A percentile compares a stretch with the other conserved stretches of the same genome.
phyloP scores from a whole-genome alignment of 805 yeast species.

The Candida tallmaniae region DNA sequence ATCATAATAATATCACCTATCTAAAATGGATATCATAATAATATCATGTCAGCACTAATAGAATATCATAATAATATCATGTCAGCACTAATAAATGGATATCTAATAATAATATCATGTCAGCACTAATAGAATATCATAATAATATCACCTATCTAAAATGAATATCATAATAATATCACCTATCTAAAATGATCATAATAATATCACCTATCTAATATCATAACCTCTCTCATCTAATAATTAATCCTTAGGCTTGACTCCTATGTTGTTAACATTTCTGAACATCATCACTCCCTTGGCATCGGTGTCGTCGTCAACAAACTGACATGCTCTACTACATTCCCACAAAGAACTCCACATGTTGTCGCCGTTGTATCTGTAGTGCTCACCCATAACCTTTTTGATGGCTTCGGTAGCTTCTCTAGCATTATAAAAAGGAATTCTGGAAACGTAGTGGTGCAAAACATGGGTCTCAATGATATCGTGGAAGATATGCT shows the following conservation, averaged over 20 bases:
- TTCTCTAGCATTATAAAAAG: constrained; percentile 52
- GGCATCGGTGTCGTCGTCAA: constrained; percentile 42
- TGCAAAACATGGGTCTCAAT: constrained; percentile 57
- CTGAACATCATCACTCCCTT: constrained; percentile 62
- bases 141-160: too few species aligned
- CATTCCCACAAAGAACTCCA: constrained; percentile 54
- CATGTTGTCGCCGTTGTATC: constrained; percentile 51
- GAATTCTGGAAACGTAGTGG: constrained; percentile 52
- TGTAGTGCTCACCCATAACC: constrained; percentile 51
- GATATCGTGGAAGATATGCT: constrained; percentile 53
- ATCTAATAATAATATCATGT: too few species aligned
- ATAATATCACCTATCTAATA: not conserved
- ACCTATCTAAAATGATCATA: not conserved
- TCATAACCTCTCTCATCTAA: too few species aligned
- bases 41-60: too few species aligned
- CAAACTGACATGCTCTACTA: constrained; percentile 64
- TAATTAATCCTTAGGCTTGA: constrained; percentile 16
- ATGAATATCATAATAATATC: not conserved
- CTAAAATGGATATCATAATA: too few species aligned
- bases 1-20: too few species aligned
- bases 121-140: too few species aligned
- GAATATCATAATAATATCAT: too few species aligned
- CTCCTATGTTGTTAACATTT: constrained; percentile 56
- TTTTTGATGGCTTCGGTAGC: constrained; percentile 48
- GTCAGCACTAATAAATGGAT: too few species aligned